Conservation (phyloP, 768 basidiomycete species). For the Rhodotorula babjevae region DNA sequence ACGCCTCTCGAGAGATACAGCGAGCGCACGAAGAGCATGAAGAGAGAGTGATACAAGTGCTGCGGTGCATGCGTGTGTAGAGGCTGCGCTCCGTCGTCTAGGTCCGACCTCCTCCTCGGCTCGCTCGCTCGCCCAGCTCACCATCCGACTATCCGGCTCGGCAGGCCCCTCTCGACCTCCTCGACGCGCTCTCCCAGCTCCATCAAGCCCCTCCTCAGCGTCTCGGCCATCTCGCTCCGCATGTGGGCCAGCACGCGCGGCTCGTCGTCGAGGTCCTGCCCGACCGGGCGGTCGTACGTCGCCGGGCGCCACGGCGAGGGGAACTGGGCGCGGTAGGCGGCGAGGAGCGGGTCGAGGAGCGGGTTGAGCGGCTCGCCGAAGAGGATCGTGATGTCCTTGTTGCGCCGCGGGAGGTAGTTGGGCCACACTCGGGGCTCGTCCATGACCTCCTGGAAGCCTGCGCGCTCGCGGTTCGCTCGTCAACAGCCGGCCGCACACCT, state of each 20-base stretch:
- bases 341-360: slow-evolving; percentile 46
- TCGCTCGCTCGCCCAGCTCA: background rate
- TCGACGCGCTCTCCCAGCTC: slow-evolving; percentile 43
- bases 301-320: slow-evolving; percentile 27
- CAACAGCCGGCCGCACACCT: too few relatives aligned
- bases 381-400: slow-evolving; percentile 62
- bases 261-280: slow-evolving; percentile 42
- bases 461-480: too few relatives aligned
- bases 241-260: slow-evolving; percentile 46
- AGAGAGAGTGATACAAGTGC: too few relatives aligned
- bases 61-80: background rate
- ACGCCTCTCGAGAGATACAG: too few relatives aligned
- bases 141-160: slow-evolving; percentile 8
- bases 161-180: slow-evolving; percentile 15
- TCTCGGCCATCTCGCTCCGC: slow-evolving; percentile 57
- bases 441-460: slow-evolving; percentile 84
- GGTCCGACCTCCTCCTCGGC: too few relatives aligned
- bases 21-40: too few relatives aligned
- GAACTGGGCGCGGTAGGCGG: slow-evolving; percentile 29
- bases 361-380: slow-evolving; percentile 70
- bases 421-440: slow-evolving; percentile 75
- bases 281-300: slow-evolving; percentile 41
- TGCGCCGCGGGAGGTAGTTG: slow-evolving; percentile 62
- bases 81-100: too few relatives aligned
- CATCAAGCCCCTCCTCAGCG: slow-evolving; percentile 48